Evolutionary conservation across 140 eudicot genomes (phyloP).

Genomic region (Oenanthe javanica): DNA sequence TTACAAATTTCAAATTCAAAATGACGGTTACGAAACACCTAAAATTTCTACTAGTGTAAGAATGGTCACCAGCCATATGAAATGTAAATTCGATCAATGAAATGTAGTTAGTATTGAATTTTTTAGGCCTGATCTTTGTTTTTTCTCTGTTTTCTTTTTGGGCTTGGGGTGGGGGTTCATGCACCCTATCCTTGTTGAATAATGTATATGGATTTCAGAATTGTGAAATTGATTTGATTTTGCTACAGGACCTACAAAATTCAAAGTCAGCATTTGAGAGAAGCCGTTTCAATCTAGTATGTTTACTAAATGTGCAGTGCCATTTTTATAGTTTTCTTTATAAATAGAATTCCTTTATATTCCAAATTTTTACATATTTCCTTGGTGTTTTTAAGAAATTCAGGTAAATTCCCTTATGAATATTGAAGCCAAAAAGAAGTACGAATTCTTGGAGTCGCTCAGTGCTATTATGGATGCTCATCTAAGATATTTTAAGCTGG

Average conservation of each 20-base stretch:
- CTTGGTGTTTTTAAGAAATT: constrained; percentile 57
- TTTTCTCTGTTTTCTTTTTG: background rate
- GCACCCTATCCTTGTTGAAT: background rate
- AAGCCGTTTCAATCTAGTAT: constrained; percentile 95
- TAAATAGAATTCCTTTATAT: constrained; percentile 5
- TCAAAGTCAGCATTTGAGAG: constrained; percentile 89
- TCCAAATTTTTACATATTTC: constrained; percentile 23
- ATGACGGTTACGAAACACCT: background rate
- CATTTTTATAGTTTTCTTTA: background rate
- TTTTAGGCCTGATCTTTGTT: background rate
- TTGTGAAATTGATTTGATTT: constrained; percentile 19
- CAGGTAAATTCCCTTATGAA: constrained; percentile 86
- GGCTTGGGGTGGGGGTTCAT: background rate
- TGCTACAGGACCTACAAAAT: constrained; percentile 77
- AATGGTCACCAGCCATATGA: background rate
- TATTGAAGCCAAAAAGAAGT: constrained; percentile 91
- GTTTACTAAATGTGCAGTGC: constrained; percentile 26
- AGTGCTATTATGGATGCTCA: constrained; percentile 99
- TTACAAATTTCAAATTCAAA: background rate
- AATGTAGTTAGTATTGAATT: background rate
- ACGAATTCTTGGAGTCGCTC: constrained; percentile 85
- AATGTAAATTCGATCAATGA: background rate
- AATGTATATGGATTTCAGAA: background rate
- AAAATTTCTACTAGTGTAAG: background rate
- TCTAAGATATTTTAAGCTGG: constrained; percentile 91